Conservation (phyloP, 2,329 filamentous ascomycete genomes). For the Exophiala mesophila region DNA sequence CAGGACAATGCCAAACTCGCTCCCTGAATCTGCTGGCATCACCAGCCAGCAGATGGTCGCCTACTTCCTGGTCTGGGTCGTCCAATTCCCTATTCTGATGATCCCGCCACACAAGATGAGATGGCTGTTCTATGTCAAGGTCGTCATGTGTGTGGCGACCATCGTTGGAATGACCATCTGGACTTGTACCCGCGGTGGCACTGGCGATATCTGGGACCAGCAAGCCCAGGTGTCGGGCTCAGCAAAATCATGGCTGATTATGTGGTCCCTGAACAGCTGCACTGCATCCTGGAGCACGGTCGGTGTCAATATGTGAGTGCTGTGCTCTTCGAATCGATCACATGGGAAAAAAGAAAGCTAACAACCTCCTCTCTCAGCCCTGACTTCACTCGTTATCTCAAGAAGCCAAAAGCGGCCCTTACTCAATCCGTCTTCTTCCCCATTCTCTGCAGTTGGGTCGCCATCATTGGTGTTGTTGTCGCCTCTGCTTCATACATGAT, state of each 20-base stretch:
- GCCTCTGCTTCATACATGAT: conserved; percentile 3
- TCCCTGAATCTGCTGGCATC: conserved; percentile 49
- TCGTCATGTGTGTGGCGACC: conserved; percentile 30
- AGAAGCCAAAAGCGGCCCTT: conserved; percentile 32
- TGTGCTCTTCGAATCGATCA: too few species aligned
- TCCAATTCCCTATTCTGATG: conserved; percentile 52
- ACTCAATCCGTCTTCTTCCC: conserved; percentile 44
- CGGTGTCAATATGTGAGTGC: conserved; percentile 38
- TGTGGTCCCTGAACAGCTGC: conserved; percentile 16
- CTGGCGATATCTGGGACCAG: conserved; percentile 45
- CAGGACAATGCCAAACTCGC: conserved; percentile 48
- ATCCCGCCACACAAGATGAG: conserved; percentile 53
- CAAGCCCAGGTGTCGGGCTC: conserved; percentile 43
- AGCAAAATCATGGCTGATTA: conserved; percentile 45
- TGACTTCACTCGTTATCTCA: conserved; percentile 47
- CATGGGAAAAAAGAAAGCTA: too few species aligned
- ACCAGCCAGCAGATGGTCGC: conserved; percentile 52
- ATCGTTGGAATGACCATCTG: conserved; percentile 33
- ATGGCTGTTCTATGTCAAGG: conserved; percentile 50
- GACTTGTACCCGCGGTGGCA: conserved; percentile 35
- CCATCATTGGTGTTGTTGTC: conserved; percentile 36
- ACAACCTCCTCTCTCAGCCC: too few species aligned
- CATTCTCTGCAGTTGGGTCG: conserved; percentile 45
- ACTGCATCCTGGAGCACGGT: conserved; percentile 34
- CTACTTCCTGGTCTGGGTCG: conserved; percentile 53